Base-by-base conservation (phyloP, 441 rosid genomes). In the Oxalis stricta region DNA sequence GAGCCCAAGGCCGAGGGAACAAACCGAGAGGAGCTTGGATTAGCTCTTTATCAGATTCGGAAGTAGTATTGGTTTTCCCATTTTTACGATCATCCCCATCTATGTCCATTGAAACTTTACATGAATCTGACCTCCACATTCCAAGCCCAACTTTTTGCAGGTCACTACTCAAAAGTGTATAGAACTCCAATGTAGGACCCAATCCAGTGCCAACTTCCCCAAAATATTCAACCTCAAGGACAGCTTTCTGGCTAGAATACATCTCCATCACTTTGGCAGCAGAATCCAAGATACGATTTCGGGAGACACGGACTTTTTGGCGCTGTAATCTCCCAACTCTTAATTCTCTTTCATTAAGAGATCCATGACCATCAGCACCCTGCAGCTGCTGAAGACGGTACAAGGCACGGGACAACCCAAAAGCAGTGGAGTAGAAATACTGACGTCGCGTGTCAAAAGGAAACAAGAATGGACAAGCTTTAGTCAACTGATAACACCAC, bases 191-290 rank as follows among this genome's bases (percentile, higher is more conserved):
- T 12, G 99, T 93, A 33, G 99, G 99, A 39, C 99, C 99, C 60
- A 93, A 65, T 29, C 99, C 99, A 33, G 99, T 93, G 41, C 99
- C 97, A 55, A 93, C 99, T 77, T 93, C 99, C 49, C 99, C 99
- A 79, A 93, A 88, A 70, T 93, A 93, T 64, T 93, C 99, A 10
- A 93, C 99, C 66, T 93, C 99, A 55, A 93, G 96, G 52, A 93
- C 86, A 55, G 96, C 96, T 63, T 89, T 85, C 56, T 93, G 97
- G 72, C 95, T 81, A 59, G 95, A 93, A 70, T 85, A 93, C 99
- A 93, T 88, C 76, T 93, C 99, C 99, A 93, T 93, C 35, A 93
- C 99, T 64, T 88, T 93, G 2, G 78, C 88, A 54, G 99, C 99
- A 68, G 97, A 93, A 79, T 93, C 99, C 64, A 93, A 63, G 52